Evolutionary conservation across 495 filamentous ascomycete species (phyloP).

Genomic region (Delitschia confertaspora): DNA sequence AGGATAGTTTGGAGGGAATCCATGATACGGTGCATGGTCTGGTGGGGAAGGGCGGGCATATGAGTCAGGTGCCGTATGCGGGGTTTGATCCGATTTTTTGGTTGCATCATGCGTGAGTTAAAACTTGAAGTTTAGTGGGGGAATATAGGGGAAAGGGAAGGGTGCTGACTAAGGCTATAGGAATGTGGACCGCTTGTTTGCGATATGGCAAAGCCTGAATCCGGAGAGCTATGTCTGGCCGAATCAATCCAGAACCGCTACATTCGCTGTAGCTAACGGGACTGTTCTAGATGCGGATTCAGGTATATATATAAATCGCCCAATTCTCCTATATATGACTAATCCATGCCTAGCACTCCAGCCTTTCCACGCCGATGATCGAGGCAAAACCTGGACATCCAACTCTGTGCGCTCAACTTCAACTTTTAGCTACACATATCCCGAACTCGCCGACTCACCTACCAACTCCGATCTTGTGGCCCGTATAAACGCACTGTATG

Average conservation of each 20-base stretch:
- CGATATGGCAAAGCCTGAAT: conserved; percentile 64
- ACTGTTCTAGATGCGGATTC: conserved; percentile 32
- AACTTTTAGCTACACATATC: conserved; percentile 52
- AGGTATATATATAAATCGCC: conserved; percentile 21
- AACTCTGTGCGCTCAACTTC: conserved; percentile 24
- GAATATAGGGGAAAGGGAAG: background rate
- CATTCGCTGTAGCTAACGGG: conserved; percentile 44
- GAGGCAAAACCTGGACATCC: conserved; percentile 38
- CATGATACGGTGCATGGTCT: conserved; percentile 55
- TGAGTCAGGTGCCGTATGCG: conserved; percentile 55
- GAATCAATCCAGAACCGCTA: conserved; percentile 41
- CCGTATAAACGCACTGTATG: conserved; percentile 49
- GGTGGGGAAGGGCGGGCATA: conserved; percentile 54
- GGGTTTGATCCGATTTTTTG: conserved; percentile 70
- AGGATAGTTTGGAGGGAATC: conserved; percentile 53
- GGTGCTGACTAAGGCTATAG: conserved; percentile 33
- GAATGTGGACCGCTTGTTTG: conserved; percentile 59
- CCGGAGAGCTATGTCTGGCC: conserved; percentile 48
- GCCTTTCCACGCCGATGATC: conserved; percentile 37
- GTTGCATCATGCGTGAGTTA: conserved; percentile 52
- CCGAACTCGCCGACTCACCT: conserved; percentile 39
- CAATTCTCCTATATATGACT: background rate
- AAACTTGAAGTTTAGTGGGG: conserved; percentile 17
- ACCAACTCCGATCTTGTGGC: conserved; percentile 35
- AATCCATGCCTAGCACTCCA: conserved; percentile 28